These are phyloP conservation scores for Suillus ampliporus DNA, from an alignment of 768 basidiomycete genomes.

Conservation along the genomic window DNA sequence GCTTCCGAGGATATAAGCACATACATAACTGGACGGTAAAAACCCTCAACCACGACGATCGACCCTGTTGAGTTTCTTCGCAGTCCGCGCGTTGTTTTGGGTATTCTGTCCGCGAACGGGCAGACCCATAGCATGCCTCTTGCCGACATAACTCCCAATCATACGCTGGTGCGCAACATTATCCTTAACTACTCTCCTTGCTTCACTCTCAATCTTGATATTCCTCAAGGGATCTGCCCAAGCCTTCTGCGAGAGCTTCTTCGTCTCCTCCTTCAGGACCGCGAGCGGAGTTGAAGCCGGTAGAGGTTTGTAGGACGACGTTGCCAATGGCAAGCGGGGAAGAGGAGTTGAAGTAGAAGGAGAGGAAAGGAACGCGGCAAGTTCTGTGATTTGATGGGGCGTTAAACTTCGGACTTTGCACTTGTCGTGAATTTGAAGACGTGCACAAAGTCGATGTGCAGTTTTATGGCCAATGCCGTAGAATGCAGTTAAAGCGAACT, in stretches of 20 bases:
- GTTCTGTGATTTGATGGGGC: conserved; percentile 84
- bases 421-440: conserved; percentile 89
- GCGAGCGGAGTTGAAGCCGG: conserved; percentile 44
- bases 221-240: conserved; percentile 67
- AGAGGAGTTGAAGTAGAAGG: conserved; percentile 77
- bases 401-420: conserved; percentile 83
- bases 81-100: conserved; percentile 88
- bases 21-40: conserved; percentile 16
- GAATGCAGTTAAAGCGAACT: conserved; percentile 92
- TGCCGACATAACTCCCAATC: conserved; percentile 94
- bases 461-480: conserved; percentile 85
- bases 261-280: conserved; percentile 28
- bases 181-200: conserved; percentile 80
- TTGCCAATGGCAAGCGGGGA: conserved; percentile 70
- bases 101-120: conserved; percentile 97
- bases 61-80: conserved; percentile 87
- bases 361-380: conserved; percentile 94
- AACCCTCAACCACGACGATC: conserved; percentile 57
- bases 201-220: conserved; percentile 87
- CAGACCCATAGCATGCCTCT: conserved; percentile 89
- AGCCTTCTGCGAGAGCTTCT: conserved; percentile 43
- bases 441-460: conserved; percentile 84
- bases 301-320: conserved; percentile 54
- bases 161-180: conserved; percentile 92
- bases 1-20: conserved; percentile 16